A percentile compares a stretch with the other conserved stretches of the same genome.
These are phyloP conservation scores for Boletus eberwhitei DNA, from an alignment of 768 basidiomycete species.

Conservation along the genomic window DNA sequence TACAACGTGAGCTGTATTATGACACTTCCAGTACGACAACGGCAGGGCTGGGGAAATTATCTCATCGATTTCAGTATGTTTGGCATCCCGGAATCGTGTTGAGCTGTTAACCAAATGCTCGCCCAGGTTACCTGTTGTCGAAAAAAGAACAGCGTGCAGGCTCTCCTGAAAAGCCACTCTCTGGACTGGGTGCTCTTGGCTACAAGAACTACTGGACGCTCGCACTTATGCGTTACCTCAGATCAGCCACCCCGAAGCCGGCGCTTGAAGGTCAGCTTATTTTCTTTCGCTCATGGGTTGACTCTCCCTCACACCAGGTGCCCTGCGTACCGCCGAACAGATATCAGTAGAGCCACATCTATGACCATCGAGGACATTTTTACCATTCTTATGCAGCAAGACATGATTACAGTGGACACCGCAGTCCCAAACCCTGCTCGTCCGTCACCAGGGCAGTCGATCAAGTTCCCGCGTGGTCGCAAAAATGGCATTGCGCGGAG, in stretches of 20 bases:
- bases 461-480: conserved; percentile 68
- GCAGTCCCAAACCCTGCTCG: conserved; percentile 49
- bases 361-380: conserved; percentile 91
- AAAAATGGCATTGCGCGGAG: conserved; percentile 62
- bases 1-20: conserved; percentile 99
- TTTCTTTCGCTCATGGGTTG: conserved; percentile 11
- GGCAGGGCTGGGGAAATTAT: conserved; percentile 95
- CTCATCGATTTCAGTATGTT: conserved; percentile 92
- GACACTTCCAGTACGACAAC: conserved; percentile 92
- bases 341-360: conserved; percentile 80
- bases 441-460: conserved; percentile 75
- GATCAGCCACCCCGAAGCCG: conserved; percentile 54
- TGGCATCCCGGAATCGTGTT: conserved; percentile 4
- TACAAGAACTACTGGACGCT: conserved; percentile 96
- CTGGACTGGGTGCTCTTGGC: conserved; percentile 87
- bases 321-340: conserved; percentile 39
- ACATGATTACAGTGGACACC: conserved; percentile 63
- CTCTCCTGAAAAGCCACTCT: conserved; percentile 95
- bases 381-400: conserved; percentile 64
- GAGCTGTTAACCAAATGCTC: not conserved
- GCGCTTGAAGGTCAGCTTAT: conserved; percentile 66
- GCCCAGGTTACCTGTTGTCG: conserved; percentile 86
- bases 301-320: conserved; percentile 18
- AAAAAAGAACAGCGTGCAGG: conserved; percentile 90
- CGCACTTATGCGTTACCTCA: conserved; percentile 76